Conservation (phyloP, 225 moss, liverwort and hornwort genomes). For the Physcomitrium patens region DNA sequence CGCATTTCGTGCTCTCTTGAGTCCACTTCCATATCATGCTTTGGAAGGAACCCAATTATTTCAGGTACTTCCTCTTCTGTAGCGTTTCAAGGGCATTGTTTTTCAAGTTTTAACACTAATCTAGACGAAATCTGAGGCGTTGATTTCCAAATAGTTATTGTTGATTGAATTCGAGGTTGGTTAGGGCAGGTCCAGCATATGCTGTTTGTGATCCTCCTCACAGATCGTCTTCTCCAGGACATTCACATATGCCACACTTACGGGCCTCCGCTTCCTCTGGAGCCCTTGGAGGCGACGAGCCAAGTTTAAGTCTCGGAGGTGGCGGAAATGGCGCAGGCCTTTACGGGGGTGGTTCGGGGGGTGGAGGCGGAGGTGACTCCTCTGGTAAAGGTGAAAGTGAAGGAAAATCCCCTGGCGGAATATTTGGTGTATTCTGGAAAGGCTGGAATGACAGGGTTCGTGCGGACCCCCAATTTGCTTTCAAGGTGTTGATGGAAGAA, state of each 20-base stretch:
- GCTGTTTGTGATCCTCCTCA: constrained; percentile 9
- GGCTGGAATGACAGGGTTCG: constrained; percentile 61
- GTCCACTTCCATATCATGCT: constrained; percentile 22
- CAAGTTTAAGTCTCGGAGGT: constrained; percentile 32
- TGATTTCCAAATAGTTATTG: neutral
- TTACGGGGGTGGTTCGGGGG: constrained; percentile 11
- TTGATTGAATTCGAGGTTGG: neutral
- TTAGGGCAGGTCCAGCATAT: neutral
- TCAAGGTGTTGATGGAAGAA: constrained; percentile 81
- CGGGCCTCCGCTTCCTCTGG: constrained; percentile 48
- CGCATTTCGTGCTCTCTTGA: constrained; percentile 37
- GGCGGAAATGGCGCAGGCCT: constrained; percentile 33
- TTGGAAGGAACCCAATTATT: constrained; percentile 21
- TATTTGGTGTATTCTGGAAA: constrained; percentile 30
- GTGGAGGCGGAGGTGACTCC: constrained; percentile 11
- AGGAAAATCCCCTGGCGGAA: constrained; percentile 28
- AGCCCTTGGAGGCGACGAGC: constrained; percentile 39
- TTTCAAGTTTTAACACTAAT: neutral
- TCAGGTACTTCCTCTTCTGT: constrained; percentile 34
- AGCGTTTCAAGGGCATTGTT: neutral
- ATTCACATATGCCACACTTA: neutral
- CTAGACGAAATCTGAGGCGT: neutral
- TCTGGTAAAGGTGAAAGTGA: constrained; percentile 26
- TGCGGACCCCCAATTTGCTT: constrained; percentile 77
- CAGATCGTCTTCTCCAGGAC: constrained; percentile 25